These are phyloP conservation scores for Crinitomyces ghanaensis DNA, from an alignment of 805 yeast species.

Conservation along the genomic window DNA sequence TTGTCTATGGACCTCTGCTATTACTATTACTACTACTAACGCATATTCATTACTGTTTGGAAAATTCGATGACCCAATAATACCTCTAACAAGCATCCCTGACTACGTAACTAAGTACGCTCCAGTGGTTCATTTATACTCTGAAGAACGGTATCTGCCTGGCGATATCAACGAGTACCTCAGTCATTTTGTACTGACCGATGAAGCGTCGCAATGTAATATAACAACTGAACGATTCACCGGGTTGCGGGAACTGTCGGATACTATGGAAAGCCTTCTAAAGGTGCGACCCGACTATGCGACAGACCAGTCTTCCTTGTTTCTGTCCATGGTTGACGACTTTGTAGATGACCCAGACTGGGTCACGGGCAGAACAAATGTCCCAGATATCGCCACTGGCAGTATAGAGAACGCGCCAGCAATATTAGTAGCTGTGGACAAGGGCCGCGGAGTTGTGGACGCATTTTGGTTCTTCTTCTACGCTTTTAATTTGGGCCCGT, in stretches of 20 bases:
- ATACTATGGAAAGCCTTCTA: constrained; percentile 6
- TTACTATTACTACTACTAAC: neutral
- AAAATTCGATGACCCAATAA: too few species aligned
- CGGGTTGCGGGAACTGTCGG: constrained; percentile 5
- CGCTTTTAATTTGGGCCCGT: constrained; percentile 89
- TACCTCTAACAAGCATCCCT: constrained; percentile 16
- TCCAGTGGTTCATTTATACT: constrained; percentile 75
- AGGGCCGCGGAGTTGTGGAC: constrained; percentile 91
- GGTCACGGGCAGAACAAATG: constrained; percentile 63
- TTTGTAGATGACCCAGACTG: constrained; percentile 68
- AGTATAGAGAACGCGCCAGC: constrained; percentile 69
- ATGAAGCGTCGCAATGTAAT: constrained; percentile 14
- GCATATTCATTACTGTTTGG: neutral
- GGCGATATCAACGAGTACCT: constrained; percentile 68
- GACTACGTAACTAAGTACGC: constrained; percentile 23
- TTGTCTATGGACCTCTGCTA: too few species aligned
- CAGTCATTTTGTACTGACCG: constrained; percentile 48
- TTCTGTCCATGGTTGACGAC: constrained; percentile 55
- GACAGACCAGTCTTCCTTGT: constrained; percentile 32
- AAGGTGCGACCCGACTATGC: too few species aligned
- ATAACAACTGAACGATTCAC: constrained; percentile 17
- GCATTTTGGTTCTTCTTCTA: constrained; percentile 95
- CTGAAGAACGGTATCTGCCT: constrained; percentile 81
- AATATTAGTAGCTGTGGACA: constrained; percentile 70
- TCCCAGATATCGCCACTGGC: constrained; percentile 65